Evolutionary conservation across 108 stramenopile genomes (phyloP), one percentile per base, ranked within the genome.

Genomic region (Nitzschia inconspicua): DNA sequence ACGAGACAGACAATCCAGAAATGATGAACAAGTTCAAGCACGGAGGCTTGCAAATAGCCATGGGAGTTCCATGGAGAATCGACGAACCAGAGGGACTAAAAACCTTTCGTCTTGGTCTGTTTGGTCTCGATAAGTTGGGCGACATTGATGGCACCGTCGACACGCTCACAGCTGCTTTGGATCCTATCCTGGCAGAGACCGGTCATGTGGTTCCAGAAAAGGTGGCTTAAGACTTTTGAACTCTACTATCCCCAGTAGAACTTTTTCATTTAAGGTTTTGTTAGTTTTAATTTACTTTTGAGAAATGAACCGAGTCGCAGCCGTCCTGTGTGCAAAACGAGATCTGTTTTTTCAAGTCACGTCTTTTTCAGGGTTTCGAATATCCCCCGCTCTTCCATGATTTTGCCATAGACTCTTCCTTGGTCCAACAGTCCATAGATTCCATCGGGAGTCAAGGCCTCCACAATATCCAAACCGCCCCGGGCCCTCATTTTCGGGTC

Each of bases 1-100:
- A 65, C 5, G 86, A 73, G 30, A 66, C 74, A 35, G 91, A 92
- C 47, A 91, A 92, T 65, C 88, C 90, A 10, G 74, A 73, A 61
- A 94, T 94, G 92, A 89, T 94, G 85, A 65, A 67, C 24, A 78
- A 73, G 43, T 96, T 96, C 77, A 93, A 94, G 76, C 64, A 61
- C 3, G 63, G 82, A 37, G 86, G 88, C 41, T 54, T 96, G 59
- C 95, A 96, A 68, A 94, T 96, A 68, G 95, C 95, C n/a, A 89
- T 88, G 82, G 95, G 95, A 11, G 95, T 96, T 13, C 92, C 95
- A 56, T 94, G 93, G 92, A 70, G 78, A 27, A 88, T 93, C 63
- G 93, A 93, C 60, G 95, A 96, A 61, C 92, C 92, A 7, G 85
- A 84, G 24, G 84, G 86, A 3, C 49, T 92, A 56, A 89, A 88